Percentiles rank a stretch among this genome's conserved stretches.
phyloP scores from a whole-genome alignment of 2,329 filamentous ascomycete genomes.

The Sporothrix variecibatus region DNA sequence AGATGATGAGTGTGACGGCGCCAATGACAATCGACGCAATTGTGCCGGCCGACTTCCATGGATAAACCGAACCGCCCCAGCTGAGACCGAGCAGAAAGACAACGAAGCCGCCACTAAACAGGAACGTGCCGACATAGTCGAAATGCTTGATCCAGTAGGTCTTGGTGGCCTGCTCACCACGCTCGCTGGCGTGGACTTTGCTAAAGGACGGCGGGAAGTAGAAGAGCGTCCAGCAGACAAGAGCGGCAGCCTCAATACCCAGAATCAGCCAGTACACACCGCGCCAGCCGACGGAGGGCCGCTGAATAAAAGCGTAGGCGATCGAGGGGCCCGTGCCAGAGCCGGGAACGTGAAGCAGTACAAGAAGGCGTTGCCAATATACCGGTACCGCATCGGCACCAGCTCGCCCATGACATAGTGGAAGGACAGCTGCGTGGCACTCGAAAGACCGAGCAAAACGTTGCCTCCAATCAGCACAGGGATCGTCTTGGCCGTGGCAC shows the following conservation, averaged over 20 bases:
- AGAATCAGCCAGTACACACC: slow-evolving; percentile 38
- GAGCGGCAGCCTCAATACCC: slow-evolving; percentile 35
- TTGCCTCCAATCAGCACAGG: slow-evolving; percentile 42
- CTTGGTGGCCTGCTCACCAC: slow-evolving; percentile 28
- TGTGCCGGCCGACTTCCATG: slow-evolving; percentile 38
- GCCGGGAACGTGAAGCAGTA: slow-evolving; percentile 39
- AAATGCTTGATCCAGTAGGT: slow-evolving; percentile 36
- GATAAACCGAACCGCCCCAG: slow-evolving; percentile 39
- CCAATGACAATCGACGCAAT: slow-evolving; percentile 35
- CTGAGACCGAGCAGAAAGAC: slow-evolving; percentile 39
- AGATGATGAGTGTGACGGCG: background rate
- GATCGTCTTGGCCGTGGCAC: slow-evolving; percentile 42
- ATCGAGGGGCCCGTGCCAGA: slow-evolving; percentile 36
- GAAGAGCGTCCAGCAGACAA: slow-evolving; percentile 39
- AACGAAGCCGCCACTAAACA: slow-evolving; percentile 38
- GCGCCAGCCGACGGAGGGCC: slow-evolving; percentile 36
- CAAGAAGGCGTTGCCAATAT: slow-evolving; percentile 38
- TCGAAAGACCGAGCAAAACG: slow-evolving; percentile 42
- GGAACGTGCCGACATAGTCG: slow-evolving; percentile 38
- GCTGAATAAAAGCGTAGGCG: slow-evolving; percentile 33
- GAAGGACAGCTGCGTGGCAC: slow-evolving; percentile 42
- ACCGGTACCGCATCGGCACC: slow-evolving; percentile 43
- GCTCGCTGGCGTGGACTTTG: slow-evolving; percentile 36
- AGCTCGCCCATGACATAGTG: slow-evolving; percentile 43
- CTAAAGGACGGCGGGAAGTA: slow-evolving; percentile 40